Conservation (phyloP, 139 green algal genomes). For the Tetraselmis striata region DNA sequence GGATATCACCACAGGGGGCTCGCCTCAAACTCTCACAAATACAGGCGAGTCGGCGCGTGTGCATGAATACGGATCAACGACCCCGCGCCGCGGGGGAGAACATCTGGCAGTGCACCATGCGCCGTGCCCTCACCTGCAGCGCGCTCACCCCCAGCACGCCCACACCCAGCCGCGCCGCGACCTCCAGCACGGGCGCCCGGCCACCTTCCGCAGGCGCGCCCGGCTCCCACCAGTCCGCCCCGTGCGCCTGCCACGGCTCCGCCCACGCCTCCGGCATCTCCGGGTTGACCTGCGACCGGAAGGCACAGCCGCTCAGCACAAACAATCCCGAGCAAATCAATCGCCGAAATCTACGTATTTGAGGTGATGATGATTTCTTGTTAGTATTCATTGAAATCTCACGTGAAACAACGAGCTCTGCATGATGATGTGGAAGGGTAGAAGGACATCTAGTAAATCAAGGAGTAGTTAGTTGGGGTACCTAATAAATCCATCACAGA, state of each 20-base stretch:
- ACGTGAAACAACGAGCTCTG: no score
- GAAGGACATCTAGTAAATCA: no score
- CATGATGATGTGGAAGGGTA: no score
- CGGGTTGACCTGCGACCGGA: conserved; percentile 31
- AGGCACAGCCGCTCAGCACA: not conserved
- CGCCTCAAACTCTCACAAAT: no score
- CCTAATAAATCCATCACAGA: no score
- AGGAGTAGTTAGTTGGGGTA: no score
- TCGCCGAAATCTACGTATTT: no score
- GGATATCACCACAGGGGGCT: not conserved
- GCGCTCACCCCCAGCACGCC: conserved; percentile 32
- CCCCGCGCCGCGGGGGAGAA: not conserved
- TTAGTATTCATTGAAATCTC: no score
- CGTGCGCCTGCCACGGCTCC: conserved; percentile 43
- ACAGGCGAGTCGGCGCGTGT: no score
- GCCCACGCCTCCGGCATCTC: conserved; percentile 54
- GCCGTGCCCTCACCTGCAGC: conserved; percentile 18
- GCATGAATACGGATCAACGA: not conserved
- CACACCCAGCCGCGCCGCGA: conserved; percentile 31
- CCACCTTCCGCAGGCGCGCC: not conserved
- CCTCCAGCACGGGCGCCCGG: conserved; percentile 29
- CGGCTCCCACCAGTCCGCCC: no score
- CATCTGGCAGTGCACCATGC: conserved; percentile 1
- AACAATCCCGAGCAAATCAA: not conserved
- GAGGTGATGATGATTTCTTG: no score